Base-by-base conservation (phyloP, 371 early-diverging fungal species). In the Massospora cicadina region DNA sequence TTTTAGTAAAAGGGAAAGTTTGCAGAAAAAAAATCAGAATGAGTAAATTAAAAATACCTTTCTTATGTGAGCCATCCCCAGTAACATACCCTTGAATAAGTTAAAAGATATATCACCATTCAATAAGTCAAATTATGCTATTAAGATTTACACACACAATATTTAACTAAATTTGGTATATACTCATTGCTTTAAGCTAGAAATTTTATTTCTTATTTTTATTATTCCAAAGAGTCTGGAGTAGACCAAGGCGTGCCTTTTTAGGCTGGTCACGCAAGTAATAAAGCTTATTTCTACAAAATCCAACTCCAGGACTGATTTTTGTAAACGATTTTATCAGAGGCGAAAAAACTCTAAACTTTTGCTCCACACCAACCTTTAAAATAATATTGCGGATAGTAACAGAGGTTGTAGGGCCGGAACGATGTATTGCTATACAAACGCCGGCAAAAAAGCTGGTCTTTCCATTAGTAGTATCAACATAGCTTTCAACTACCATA, bases 281-380 rank as follows among this genome's bases (percentile, higher is more conserved):
- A 66, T 75, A 88, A 67, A 89, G 70, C 71, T 90, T 90, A 23
- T 86, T 86, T 68, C 90, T 80, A 71, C 84, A 77, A 69, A 79
- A 82, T 12, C 82, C 80, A 56, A 73, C 76, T 33, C 83, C 80
- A 64, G 75, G 79, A 66, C 85, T 78, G 72, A 90, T 68, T 23
- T 88, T 75, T 62, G 83, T 77, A 71, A 91, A 82, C 33, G 76
- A 75, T 73, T 88, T 89, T 64, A 91, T 76, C 72, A 91, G 67
- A n/a, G 91, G 91, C 56, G 89, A 88, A 69, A 84, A 90, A 27
- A 85, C 79, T 64, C 78, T 77, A 65, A 81, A 91, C 65, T 83
- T 78, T 71, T 85, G 81, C 69, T 91, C 91, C 3, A 91, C 88
- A 63, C 91, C 91, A 33, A 88, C 80, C 69, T 84, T 86, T 67